These are phyloP conservation scores for Tetraselmis striata DNA, from an alignment of 139 green algal genomes.

Conservation along the genomic window DNA sequence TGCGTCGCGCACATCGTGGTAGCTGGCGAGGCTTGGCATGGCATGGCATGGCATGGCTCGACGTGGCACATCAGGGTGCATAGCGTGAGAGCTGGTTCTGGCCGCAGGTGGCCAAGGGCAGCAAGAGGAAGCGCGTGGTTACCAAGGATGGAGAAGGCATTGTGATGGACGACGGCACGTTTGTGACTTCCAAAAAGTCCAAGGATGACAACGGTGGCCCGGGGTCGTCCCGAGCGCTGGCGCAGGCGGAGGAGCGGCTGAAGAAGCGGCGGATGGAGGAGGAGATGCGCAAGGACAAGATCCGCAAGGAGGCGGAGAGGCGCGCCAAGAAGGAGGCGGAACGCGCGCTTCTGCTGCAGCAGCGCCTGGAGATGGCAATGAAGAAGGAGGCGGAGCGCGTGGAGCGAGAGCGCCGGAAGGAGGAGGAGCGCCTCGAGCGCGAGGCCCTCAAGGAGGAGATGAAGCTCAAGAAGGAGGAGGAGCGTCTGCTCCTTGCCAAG, in stretches of 20 bases:
- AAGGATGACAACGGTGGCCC: neutral
- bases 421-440: constrained; percentile 11
- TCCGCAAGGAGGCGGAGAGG: neutral
- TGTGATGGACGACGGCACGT: neutral
- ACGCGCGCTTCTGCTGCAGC: constrained; percentile 15
- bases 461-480: constrained; percentile 25
- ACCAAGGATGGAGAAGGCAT: neutral
- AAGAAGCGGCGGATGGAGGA: neutral
- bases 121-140: neutral
- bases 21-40: too few species aligned
- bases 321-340: constrained; percentile 12
- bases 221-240: neutral
- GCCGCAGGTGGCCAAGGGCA: neutral
- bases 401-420: constrained; percentile 24
- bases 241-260: neutral
- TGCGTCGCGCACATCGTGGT: too few species aligned
- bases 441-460: constrained; percentile 34
- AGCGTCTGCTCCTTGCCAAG: constrained; percentile 22
- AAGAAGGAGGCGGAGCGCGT: constrained; percentile 32
- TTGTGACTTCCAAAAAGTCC: neutral
- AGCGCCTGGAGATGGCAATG: constrained; percentile 31
- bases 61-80: too few species aligned
- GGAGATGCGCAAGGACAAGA: neutral
- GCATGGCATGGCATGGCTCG: too few species aligned
- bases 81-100: too few species aligned